These are phyloP conservation scores for Aegilops bicornis DNA, from an alignment of 176 grass and related monocot genomes.

Conservation along the genomic window DNA sequence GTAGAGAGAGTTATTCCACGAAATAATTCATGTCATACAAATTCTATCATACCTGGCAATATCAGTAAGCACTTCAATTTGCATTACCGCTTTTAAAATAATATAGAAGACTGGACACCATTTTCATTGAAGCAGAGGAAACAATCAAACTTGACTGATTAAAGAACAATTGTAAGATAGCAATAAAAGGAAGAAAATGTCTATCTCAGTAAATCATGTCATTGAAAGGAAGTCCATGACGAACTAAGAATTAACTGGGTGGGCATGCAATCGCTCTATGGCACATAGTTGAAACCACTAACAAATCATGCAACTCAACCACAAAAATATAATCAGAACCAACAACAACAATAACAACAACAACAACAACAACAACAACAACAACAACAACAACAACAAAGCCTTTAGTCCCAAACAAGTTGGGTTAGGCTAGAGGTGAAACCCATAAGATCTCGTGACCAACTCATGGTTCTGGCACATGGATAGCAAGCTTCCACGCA, in stretches of 20 bases:
- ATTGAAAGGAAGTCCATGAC: neutral
- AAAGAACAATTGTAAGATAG: neutral
- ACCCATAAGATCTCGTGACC: no score
- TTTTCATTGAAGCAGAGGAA: neutral
- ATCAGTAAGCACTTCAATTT: constrained; percentile 9
- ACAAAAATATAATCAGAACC: constrained; percentile 10
- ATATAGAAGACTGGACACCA: neutral
- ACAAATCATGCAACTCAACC: neutral
- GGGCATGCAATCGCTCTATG: neutral
- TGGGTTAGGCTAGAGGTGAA: no score
- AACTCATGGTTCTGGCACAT: no score
- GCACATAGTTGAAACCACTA: neutral
- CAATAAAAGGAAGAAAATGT: neutral
- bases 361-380: no score
- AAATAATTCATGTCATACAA: constrained; percentile 6
- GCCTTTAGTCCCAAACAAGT: no score
- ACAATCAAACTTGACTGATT: constrained; percentile 1
- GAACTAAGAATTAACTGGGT: constrained; percentile 1
- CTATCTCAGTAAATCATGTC: neutral
- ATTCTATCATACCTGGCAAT: neutral
- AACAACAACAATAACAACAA: neutral
- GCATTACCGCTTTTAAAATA: neutral
- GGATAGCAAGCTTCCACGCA: no score
- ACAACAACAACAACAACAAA: no score
- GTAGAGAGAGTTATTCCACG: neutral